Evolutionary conservation across 2,329 filamentous ascomycete genomes (phyloP).

Genomic region (Tympanopsis confertula): DNA sequence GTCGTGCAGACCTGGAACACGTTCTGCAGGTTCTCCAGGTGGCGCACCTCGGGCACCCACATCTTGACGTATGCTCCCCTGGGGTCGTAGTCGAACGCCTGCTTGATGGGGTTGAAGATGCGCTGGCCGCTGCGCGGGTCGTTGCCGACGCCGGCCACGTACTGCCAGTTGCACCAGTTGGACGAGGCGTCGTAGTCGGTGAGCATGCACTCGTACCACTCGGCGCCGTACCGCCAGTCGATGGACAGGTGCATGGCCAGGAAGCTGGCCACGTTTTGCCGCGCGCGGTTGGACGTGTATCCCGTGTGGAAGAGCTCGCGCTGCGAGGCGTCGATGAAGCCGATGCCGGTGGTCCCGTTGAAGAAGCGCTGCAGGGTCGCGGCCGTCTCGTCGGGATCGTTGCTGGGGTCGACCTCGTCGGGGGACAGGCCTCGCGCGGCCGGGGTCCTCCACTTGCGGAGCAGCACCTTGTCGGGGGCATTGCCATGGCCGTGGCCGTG

Average conservation of each 20-base stretch:
- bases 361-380: constrained; percentile 45
- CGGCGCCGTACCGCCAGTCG: constrained; percentile 71
- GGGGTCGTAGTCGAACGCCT: constrained; percentile 66
- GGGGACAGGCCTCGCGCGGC: not conserved
- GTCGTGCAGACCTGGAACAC: constrained; percentile 6
- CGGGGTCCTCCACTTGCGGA: not conserved
- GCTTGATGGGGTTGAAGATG: constrained; percentile 76
- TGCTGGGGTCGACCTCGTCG: not conserved
- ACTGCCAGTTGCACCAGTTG: constrained; percentile 80
- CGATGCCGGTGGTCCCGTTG: constrained; percentile 61
- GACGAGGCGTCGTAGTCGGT: constrained; percentile 66
- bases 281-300: constrained; percentile 65
- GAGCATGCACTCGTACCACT: constrained; percentile 70
- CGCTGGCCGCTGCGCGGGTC: constrained; percentile 61
- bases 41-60: constrained; percentile 60
- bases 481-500: constrained; percentile 36
- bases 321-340: constrained; percentile 67
- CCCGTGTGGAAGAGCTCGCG: constrained; percentile 65
- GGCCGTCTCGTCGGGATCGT: constrained; percentile 29
- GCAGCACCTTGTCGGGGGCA: constrained; percentile 1
- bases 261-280: constrained; percentile 69
- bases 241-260: constrained; percentile 61
- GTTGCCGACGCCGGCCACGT: constrained; percentile 68
- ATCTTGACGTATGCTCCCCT: constrained; percentile 58
- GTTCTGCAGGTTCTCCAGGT: constrained; percentile 24